phyloP scores from a whole-genome alignment of 345 rosid species.

The Dipteronia dyeriana region DNA sequence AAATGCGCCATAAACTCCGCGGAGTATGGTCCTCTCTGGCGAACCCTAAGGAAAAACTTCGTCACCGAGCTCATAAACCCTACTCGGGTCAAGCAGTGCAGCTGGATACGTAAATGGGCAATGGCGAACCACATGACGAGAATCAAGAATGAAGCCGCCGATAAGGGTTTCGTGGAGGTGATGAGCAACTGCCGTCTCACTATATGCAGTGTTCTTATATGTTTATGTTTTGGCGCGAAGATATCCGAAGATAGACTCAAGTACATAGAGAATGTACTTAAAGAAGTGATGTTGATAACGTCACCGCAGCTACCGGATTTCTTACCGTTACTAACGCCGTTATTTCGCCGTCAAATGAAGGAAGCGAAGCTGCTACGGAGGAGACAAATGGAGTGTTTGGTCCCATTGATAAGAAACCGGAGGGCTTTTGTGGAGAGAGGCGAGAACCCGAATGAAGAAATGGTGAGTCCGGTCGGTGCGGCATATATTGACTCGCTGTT shows the following conservation, averaged over 20 bases:
- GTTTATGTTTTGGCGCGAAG: constrained; percentile 89
- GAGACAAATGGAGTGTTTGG: constrained; percentile 75
- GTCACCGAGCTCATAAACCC: constrained; percentile 79
- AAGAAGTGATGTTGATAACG: constrained; percentile 86
- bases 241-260: constrained; percentile 61
- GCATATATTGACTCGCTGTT: constrained; percentile 89
- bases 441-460: constrained; percentile 45
- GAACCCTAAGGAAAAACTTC: constrained; percentile 73
- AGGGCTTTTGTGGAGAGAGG: constrained; percentile 53
- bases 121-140: constrained; percentile 67
- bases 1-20: constrained; percentile 94
- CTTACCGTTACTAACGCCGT: constrained; percentile 70
- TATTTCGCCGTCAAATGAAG: constrained; percentile 63
- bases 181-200: constrained; percentile 77
- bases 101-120: constrained; percentile 90
- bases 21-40: constrained; percentile 82
- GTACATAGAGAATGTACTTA: constrained; percentile 64
- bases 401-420: constrained; percentile 68
- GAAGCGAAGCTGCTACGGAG: constrained; percentile 66
- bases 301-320: constrained; percentile 77
- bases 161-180: constrained; percentile 67
- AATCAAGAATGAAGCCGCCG: constrained; percentile 47
- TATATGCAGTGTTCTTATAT: constrained; percentile 73
- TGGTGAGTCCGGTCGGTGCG: constrained; percentile 94
- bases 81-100: constrained; percentile 68